These are phyloP conservation scores for Suillus spraguei DNA, from an alignment of 768 basidiomycete genomes.

Conservation along the genomic window DNA sequence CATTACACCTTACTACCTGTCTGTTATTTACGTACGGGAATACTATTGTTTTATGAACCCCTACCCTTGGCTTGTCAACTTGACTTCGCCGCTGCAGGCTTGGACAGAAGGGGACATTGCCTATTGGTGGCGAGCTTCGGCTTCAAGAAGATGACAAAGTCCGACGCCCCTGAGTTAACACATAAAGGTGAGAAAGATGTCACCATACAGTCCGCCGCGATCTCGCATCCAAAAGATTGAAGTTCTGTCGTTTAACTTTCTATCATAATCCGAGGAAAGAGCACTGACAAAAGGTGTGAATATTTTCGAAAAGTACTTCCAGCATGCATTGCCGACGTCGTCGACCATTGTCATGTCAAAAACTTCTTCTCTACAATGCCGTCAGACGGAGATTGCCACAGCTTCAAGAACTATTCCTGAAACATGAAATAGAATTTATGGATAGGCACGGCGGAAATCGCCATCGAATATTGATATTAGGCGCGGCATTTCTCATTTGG, in stretches of 20 bases:
- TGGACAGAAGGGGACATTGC: too few relatives aligned
- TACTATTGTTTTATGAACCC: constrained; percentile 10
- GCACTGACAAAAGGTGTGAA: constrained; percentile 1
- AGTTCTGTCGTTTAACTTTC: constrained; percentile 2
- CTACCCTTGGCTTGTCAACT: background rate
- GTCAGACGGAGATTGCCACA: background rate
- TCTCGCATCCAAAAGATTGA: background rate
- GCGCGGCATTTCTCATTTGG: too few relatives aligned
- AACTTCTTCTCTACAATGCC: background rate
- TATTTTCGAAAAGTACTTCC: background rate
- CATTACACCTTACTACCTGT: constrained; percentile 3
- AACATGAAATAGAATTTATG: background rate
- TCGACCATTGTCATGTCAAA: background rate
- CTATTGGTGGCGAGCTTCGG: background rate
- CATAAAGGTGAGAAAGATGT: constrained; percentile 6
- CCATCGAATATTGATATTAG: background rate
- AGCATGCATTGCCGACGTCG: background rate
- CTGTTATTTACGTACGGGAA: constrained; percentile 7
- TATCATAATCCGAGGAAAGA: background rate
- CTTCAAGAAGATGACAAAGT: background rate
- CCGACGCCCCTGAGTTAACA: background rate
- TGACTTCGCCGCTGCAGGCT: background rate
- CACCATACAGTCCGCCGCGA: background rate
- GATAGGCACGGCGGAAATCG: constrained; percentile 4
- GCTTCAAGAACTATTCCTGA: background rate